Evolutionary conservation across 2,329 filamentous ascomycete species (phyloP), one percentile per base, ranked within the genome.

Genomic region (Metarhizium brunneum): DNA sequence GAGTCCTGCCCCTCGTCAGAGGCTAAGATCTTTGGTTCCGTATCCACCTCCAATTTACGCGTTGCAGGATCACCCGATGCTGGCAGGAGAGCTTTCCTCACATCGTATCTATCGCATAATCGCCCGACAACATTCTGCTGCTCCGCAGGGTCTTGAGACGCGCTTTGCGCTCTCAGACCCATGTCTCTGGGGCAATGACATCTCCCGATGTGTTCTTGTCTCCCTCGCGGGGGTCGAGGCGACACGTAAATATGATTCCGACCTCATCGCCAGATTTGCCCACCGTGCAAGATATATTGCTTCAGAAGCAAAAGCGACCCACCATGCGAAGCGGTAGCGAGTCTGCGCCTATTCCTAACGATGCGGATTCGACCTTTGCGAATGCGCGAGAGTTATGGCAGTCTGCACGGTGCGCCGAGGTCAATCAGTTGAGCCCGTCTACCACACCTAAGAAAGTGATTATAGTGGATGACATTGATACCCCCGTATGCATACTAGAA

Each of bases 251-350:
- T 35, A 56, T 67, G 35, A 58, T 58, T 14, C 48, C 64, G 8
- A 79, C 79, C 0, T 82, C 79, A 0, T 82, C 80, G 4, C 79
- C 80, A n/a, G 73, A 72, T n/a, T 66, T 84, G 0, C 81, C 81
- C 3, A 74, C 80, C 0, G 66, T 83, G 0, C 70, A 71, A 42
- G 74, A 82, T 2, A 64, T 84, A 10, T 60, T 79, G 1, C 68
- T 71, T 2, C 75, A 72, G 47, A 59, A 58, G 29, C 59, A 62
- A 11, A 70, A 62, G 30, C 69, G 62, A 11, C 62, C 71, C 3
- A 47, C 68, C 1, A 57, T 74, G 10, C 64, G 64, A 45, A 72
- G 65, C 45, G 73, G 71, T 6, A 74, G 65, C 58, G 68, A 69
- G 57, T 68, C 68, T 3, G 60, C 68, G 1, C 61, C 71, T 4